Evolutionary conservation across 2,329 filamentous ascomycete species (phyloP), one percentile per base, ranked within the genome.

Genomic region (Sclerotiophoma versabilis): DNA sequence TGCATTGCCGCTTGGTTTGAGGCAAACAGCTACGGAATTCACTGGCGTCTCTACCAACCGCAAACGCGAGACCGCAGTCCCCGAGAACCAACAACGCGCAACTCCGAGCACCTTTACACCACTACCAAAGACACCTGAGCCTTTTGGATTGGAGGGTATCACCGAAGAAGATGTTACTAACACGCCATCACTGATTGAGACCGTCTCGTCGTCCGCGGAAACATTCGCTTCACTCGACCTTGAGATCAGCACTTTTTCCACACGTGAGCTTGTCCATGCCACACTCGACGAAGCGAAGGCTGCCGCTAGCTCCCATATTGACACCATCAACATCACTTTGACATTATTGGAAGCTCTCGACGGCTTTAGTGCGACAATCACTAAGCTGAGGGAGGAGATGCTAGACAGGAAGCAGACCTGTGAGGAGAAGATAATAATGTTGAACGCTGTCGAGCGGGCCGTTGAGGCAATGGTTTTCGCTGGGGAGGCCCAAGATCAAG

Each of bases 321-420:
- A 57, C 0, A 64, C 63, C 1, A 42, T 67, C 17, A 39, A 51
- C 20, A 60, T 53, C 7, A 49, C 49, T 2, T 19, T 64, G 11
- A 55, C 50, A 7, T 12, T 67, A 5, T 43, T 67, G 2, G 36
- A 45, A 3, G 49, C 63, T 6, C 41, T 67, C 0, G 39, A 50
- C 5, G 63, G 59, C 1, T 58, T 65, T 7, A 62, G 64, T 15
- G 52, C 38, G 6, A 64, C 59, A 2, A 52, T 65, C 1, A 37
- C 27, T 6, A 49, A 54, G 7, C 20, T 64, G 10, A 54, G 19
- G 22, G 12, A 29, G 2, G 58, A 67, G 19, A 63, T 64, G 39
- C 2, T 47, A 19, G 53, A 33, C 11, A 60, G 54, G 20, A 58
- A 52, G 14, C 29, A 15, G 27, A 27, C 17, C 2, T 65, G 59